These are phyloP conservation scores for Pythium insidiosum DNA, from an alignment of 352 stramenopile species.

Conservation along the genomic window DNA sequence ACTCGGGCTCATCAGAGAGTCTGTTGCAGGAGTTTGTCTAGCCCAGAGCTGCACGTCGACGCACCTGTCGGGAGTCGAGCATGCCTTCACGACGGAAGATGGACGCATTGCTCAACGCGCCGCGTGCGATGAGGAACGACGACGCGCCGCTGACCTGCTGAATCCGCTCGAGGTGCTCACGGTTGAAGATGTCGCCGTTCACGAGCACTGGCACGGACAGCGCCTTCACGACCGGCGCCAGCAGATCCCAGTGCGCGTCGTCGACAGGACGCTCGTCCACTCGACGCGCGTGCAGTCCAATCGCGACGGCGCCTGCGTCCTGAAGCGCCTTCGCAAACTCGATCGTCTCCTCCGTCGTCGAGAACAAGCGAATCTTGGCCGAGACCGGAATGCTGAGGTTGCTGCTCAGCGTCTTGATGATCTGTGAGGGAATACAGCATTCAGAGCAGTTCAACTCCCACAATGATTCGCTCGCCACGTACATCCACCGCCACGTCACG, in stretches of 20 bases:
- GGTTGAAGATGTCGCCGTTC: conserved; percentile 84
- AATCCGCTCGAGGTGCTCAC: conserved; percentile 62
- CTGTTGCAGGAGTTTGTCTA: too few species aligned
- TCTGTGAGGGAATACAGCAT: conserved; percentile 21
- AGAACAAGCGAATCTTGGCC: conserved; percentile 83
- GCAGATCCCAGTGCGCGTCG: conserved; percentile 63
- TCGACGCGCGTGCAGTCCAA: conserved; percentile 65
- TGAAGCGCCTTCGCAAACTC: conserved; percentile 54
- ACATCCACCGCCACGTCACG: conserved; percentile 83
- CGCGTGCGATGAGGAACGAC: conserved; percentile 80
- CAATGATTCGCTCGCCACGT: too few species aligned
- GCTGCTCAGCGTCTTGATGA: conserved; percentile 69
- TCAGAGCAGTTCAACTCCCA: conserved; percentile 10
- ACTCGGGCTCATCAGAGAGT: too few species aligned
- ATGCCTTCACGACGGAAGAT: conserved; percentile 66
- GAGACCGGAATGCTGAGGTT: conserved; percentile 83
- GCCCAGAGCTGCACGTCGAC: too few species aligned
- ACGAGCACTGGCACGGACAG: conserved; percentile 77
- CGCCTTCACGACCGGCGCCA: conserved; percentile 57
- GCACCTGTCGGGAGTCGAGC: conserved; percentile 47
- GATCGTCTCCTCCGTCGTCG: conserved; percentile 57
- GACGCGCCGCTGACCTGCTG: conserved; percentile 46
- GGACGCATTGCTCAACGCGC: conserved; percentile 76
- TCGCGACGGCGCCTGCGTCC: conserved; percentile 52
- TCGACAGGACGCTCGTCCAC: conserved; percentile 57